A percentile compares a stretch with the other conserved stretches of the same genome.
These are phyloP conservation scores for Phialemoniopsis sp. DNA, from an alignment of 2,329 filamentous ascomycete genomes.

Conservation along the genomic window DNA sequence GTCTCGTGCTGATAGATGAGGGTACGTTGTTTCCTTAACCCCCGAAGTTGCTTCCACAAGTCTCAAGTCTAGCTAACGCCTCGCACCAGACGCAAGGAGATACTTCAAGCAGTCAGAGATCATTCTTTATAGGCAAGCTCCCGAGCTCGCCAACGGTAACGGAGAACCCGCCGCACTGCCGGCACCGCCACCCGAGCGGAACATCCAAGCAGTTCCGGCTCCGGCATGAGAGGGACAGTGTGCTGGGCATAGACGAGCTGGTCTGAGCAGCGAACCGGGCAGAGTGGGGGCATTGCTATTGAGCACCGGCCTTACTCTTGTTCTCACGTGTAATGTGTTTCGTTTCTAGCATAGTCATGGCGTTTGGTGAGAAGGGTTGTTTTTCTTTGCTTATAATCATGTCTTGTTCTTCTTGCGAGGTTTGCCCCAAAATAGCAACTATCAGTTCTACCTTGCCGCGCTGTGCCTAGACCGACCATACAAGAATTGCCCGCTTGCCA, in stretches of 20 bases:
- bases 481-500: too few species aligned
- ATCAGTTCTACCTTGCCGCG: too few species aligned
- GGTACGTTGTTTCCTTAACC: slow-evolving; percentile 44
- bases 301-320: too few species aligned
- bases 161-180: slow-evolving; percentile 19
- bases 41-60: slow-evolving; percentile 8
- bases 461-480: too few species aligned
- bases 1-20: slow-evolving; percentile 92
- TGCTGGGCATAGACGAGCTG: too few species aligned
- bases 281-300: too few species aligned
- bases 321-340: not conserved
- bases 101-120: slow-evolving; percentile 99
- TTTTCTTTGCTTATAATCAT: too few species aligned
- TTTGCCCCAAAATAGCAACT: too few species aligned
- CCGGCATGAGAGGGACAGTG: slow-evolving; percentile 7
- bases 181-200: slow-evolving; percentile 40
- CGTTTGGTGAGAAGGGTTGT: slow-evolving; percentile 7
- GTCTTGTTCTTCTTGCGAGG: too few species aligned
- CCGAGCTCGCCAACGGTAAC: slow-evolving; percentile 45
- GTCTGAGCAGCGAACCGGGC: too few species aligned
- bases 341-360: slow-evolving; percentile 12
- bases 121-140: slow-evolving; percentile 83
- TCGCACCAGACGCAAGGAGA: slow-evolving; percentile 71
- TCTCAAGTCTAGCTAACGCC: slow-evolving; percentile 9
- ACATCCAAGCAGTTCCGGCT: slow-evolving; percentile 36